phyloP scores from a whole-genome alignment of 768 basidiomycete species.

The Ramaria sp. region DNA sequence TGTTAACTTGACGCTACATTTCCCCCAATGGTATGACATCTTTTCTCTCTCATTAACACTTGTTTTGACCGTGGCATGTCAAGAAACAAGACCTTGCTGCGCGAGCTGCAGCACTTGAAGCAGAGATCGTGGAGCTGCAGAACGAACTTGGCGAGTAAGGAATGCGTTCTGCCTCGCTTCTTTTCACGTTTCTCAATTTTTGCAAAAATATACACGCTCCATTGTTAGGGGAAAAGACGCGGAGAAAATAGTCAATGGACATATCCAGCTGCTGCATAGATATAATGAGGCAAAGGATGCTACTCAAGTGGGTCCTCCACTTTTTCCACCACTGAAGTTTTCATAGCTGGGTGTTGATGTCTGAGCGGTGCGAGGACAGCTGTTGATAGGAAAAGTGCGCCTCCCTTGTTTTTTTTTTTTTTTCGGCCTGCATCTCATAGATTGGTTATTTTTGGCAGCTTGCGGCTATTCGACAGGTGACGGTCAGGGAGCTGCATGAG shows the following conservation, averaged over 20 bases:
- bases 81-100: constrained; percentile 1
- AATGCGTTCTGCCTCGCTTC: too few relatives aligned
- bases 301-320: constrained; percentile 43
- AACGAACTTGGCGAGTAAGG: constrained; percentile 35
- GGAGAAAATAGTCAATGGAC: constrained; percentile 47
- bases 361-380: constrained; percentile 28
- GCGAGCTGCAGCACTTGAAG: constrained; percentile 23
- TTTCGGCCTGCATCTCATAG: background rate
- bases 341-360: background rate
- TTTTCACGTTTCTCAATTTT: background rate
- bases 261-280: constrained; percentile 60
- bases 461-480: constrained; percentile 57
- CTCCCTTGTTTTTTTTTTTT: constrained; percentile 19
- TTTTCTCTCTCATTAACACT: background rate
- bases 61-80: background rate
- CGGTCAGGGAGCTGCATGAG: constrained; percentile 62
- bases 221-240: constrained; percentile 38
- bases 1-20: background rate
- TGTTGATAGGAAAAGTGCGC: constrained; percentile 58
- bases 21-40: background rate
- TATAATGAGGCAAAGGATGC: constrained; percentile 83
- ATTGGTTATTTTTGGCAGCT: constrained; percentile 35
- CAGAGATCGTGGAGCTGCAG: constrained; percentile 38
- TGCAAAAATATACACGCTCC: too few relatives aligned
- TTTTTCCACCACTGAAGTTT: background rate